phyloP scores from a whole-genome alignment of 2,329 filamentous ascomycete species.

The Monilinia laxa region DNA sequence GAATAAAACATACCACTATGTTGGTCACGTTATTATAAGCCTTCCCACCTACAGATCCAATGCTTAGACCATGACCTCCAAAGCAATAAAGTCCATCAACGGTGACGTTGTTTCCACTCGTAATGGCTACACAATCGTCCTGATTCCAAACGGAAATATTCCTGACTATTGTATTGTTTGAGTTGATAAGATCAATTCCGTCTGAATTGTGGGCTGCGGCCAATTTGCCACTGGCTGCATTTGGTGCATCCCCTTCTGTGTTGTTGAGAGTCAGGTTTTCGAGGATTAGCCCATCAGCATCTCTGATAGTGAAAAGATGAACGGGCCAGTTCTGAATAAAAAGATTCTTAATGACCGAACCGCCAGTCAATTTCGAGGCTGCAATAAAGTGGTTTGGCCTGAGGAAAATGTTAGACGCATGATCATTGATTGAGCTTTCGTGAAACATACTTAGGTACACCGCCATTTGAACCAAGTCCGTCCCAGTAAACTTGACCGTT shows the following conservation, averaged over 20 bases:
- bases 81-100: slow-evolving; percentile 37
- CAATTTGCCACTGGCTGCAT: slow-evolving; percentile 32
- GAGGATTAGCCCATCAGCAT: slow-evolving; percentile 47
- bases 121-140: slow-evolving; percentile 41
- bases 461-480: slow-evolving; percentile 57
- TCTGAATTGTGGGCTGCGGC: slow-evolving; percentile 52
- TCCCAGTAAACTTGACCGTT: slow-evolving; percentile 58
- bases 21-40: slow-evolving; percentile 42
- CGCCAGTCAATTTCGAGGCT: slow-evolving; percentile 50
- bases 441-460: slow-evolving; percentile 39
- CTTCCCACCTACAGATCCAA: slow-evolving; percentile 41
- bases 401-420: slow-evolving; percentile 35
- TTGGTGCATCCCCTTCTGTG: slow-evolving; percentile 50
- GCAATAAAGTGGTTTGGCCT: slow-evolving; percentile 61
- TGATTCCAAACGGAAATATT: slow-evolving; percentile 36
- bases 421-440: not conserved
- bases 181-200: slow-evolving; percentile 50
- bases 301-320: slow-evolving; percentile 50
- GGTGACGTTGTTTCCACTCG: slow-evolving; percentile 39
- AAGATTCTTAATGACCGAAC: slow-evolving; percentile 50
- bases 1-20: slow-evolving; percentile 33
- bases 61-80: slow-evolving; percentile 40
- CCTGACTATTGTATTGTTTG: slow-evolving; percentile 45
- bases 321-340: slow-evolving; percentile 55
- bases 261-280: slow-evolving; percentile 57